Percentiles rank a stretch among this genome's conserved stretches.
Conservation (phyloP, 2,329 filamentous ascomycete genomes). For the Colletotrichum sp. region DNA sequence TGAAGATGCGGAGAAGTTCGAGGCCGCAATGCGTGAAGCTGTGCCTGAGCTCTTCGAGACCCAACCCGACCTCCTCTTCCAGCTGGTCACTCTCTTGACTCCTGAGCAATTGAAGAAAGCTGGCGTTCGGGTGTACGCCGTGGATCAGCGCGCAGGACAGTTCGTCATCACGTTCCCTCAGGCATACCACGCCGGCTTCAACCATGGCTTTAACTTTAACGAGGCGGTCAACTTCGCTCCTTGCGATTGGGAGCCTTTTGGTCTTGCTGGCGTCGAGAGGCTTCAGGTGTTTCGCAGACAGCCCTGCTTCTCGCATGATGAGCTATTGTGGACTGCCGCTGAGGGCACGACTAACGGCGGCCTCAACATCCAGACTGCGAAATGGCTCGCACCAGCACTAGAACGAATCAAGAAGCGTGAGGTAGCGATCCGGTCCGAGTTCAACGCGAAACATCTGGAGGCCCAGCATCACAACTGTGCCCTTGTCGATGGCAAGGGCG, state of each 20-base stretch:
- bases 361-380: conserved; percentile 83
- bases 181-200: conserved; percentile 97
- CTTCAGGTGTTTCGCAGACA: conserved; percentile 88
- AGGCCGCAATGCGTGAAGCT: conserved; percentile 91
- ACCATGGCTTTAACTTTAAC: conserved; percentile 98
- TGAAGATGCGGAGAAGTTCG: conserved; percentile 92
- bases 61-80: conserved; percentile 94
- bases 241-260: conserved; percentile 92
- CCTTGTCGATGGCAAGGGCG: conserved; percentile 52
- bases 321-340: conserved; percentile 89
- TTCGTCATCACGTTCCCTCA: conserved; percentile 97
- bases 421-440: conserved; percentile 67
- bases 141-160: conserved; percentile 96
- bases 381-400: conserved; percentile 91
- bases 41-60: conserved; percentile 97
- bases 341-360: conserved; percentile 71
- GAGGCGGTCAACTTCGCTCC: conserved; percentile 99
- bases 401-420: conserved; percentile 80
- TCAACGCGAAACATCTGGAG: conserved; percentile 70
- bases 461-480: conserved; percentile 58
- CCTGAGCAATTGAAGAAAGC: conserved; percentile 93
- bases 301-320: conserved; percentile 97
- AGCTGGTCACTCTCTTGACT: conserved; percentile 93
- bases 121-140: conserved; percentile 88
- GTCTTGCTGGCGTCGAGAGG: conserved; percentile 83